A percentile compares a stretch with the other conserved stretches of the same genome.
These are phyloP conservation scores for Adiantum capillusveneris DNA, from an alignment of 75 land plant genomes.

Conservation along the genomic window DNA sequence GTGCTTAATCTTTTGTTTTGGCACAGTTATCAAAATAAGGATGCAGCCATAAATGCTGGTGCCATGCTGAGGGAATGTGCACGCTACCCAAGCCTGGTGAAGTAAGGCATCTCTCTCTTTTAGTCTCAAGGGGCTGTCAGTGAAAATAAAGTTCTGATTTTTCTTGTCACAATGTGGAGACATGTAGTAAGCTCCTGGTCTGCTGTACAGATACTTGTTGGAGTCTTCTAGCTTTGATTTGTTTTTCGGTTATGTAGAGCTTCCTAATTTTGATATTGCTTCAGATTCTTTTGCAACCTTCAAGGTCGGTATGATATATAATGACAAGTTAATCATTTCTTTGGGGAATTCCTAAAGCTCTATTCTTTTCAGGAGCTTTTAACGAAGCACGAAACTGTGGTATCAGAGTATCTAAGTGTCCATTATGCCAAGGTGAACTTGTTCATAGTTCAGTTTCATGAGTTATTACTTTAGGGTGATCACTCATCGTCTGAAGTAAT, in stretches of 20 bases:
- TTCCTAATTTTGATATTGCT: slow-evolving; percentile 87
- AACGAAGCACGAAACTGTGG: slow-evolving; percentile 63
- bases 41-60: slow-evolving; percentile 86
- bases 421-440: slow-evolving; percentile 84
- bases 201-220: slow-evolving; percentile 62
- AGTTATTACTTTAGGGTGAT: too few species aligned
- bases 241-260: slow-evolving; percentile 91
- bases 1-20: not conserved
- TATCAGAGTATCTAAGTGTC: slow-evolving; percentile 55
- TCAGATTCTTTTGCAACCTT: slow-evolving; percentile 95
- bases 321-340: not conserved
- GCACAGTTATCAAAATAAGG: slow-evolving; percentile 94
- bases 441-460: too few species aligned
- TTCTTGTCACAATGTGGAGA: too few species aligned
- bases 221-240: slow-evolving; percentile 92
- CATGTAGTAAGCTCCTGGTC: slow-evolving; percentile 1
- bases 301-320: slow-evolving; percentile 41
- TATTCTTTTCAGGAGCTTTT: slow-evolving; percentile 75
- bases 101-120: slow-evolving; percentile 32
- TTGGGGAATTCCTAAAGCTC: not conserved
- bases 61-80: slow-evolving; percentile 95
- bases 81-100: slow-evolving; percentile 61
- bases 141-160: too few species aligned
- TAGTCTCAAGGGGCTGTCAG: not conserved
- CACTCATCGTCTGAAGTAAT: not conserved